These are phyloP conservation scores for Penicillium samsonianum DNA, from an alignment of 495 filamentous ascomycete species.

Conservation along the genomic window DNA sequence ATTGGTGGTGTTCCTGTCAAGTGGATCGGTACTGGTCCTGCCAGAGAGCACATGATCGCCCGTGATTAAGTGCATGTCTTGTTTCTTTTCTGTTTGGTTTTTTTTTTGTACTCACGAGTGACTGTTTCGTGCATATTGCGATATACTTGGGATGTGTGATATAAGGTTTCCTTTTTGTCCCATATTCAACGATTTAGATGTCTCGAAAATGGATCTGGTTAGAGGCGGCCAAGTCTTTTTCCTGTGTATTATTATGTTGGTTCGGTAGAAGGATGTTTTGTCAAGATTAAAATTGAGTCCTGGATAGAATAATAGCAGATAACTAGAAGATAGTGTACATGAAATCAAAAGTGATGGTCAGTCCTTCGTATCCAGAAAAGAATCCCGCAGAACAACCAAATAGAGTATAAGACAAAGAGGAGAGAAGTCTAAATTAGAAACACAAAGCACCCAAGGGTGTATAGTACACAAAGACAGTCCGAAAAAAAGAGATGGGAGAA, in stretches of 20 bases:
- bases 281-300: constrained; percentile 8
- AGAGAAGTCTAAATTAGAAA: constrained; percentile 28
- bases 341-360: constrained; percentile 6
- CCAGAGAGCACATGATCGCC: constrained; percentile 65
- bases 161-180: constrained; percentile 5
- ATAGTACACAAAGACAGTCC: constrained; percentile 20
- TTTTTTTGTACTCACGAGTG: constrained; percentile 10
- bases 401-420: constrained; percentile 26
- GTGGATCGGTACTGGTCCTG: constrained; percentile 80
- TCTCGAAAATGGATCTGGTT: constrained; percentile 11
- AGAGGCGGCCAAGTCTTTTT: constrained; percentile 5
- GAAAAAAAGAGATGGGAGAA: constrained; percentile 23
- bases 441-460: constrained; percentile 13
- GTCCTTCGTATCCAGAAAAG: constrained; percentile 7
- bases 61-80: constrained; percentile 39
- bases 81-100: constrained; percentile 1
- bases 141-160: constrained; percentile 14
- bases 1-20: constrained; percentile 66
- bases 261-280: not conserved
- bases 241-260: not conserved
- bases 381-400: constrained; percentile 10
- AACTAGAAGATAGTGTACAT: constrained; percentile 15
- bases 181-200: constrained; percentile 14
- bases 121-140: constrained; percentile 12
- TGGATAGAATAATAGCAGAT: constrained; percentile 2